These are phyloP conservation scores for Panellus pusillus DNA, from an alignment of 768 basidiomycete genomes.

Conservation along the genomic window DNA sequence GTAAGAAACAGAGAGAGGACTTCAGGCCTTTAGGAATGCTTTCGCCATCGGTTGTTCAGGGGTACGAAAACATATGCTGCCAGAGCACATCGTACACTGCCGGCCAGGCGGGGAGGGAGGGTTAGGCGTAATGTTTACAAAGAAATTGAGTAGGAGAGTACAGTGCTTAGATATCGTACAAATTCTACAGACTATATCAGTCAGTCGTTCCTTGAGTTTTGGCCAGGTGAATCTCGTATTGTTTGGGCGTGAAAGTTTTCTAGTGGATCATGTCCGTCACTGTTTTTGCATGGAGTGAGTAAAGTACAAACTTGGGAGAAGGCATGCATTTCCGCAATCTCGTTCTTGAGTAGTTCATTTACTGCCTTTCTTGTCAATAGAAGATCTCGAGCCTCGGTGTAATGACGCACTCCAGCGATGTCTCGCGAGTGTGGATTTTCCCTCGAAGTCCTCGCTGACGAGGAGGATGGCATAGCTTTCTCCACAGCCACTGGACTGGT, in stretches of 20 bases:
- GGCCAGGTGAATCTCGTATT: slow-evolving; percentile 53
- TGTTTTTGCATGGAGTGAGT: background rate
- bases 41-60: background rate
- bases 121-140: no score
- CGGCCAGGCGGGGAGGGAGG: no score
- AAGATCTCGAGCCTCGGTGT: background rate
- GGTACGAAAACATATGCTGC: background rate
- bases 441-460: slow-evolving; percentile 80
- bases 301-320: slow-evolving; percentile 74
- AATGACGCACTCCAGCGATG: slow-evolving; percentile 62
- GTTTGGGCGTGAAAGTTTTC: slow-evolving; percentile 75
- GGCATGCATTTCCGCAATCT: slow-evolving; percentile 82
- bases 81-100: no score
- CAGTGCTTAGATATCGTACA: background rate
- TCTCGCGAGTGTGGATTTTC: slow-evolving; percentile 74
- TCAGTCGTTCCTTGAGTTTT: slow-evolving; percentile 22
- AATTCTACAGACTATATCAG: no score
- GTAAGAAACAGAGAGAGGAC: no score
- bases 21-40: background rate
- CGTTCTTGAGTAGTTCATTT: slow-evolving; percentile 69
- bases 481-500: slow-evolving; percentile 80
- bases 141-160: background rate
- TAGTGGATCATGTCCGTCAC: slow-evolving; percentile 24
- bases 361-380: slow-evolving; percentile 35
- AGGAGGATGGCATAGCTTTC: slow-evolving; percentile 73